Evolutionary conservation across 1,139 yeast species (phyloP), one percentile per base, ranked within the genome.

Genomic region (Kurtzmaniella quercitrusa): DNA sequence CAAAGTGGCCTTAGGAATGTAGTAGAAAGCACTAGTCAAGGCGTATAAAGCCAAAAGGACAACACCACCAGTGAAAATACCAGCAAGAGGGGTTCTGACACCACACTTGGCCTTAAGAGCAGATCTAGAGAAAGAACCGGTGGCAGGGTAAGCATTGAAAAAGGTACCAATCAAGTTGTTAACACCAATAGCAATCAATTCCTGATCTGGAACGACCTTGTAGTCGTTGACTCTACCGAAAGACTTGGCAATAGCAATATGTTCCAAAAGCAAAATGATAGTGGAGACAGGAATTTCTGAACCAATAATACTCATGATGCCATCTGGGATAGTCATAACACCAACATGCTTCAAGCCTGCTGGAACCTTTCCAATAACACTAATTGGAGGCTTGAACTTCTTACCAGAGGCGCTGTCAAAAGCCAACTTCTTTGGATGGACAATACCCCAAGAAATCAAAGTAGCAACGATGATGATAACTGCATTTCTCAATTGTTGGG

Each of bases 61-160:
- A 61, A 91, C 91, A 33, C 78, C 80, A 59, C 97, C 98, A 21
- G 96, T 88, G 66, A 82, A 86, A 43, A 88, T 75, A 66, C 97
- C 96, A 42, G 96, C 95, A 48, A 89, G 71, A 26, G 98, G 98
- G 33, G 98, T 91, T 58, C 91, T 79, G 38, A 91, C 98, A 58
- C 96, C 96, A 76, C 96, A 89, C 66, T 89, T 91, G 44, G 95
- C 86, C 66, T 91, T 89, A 56, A 91, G 76, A 11, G 97, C 97
- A 39, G 96, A 85, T 71, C 97, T 82, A 17, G 96, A 87, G 64
- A 91, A 91, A 1, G 97, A 91, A 42, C 98, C 97, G 9, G 98
- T 91, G 9, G 96, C 91, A 14, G 98, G 98, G 61, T 91, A 91
- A 8, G 97, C 96, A 56, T 80, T 76, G 74, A 91, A 91, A 59